Evolutionary conservation across 148 eudicot genomes (phyloP).

Genomic region (Camellia granthamiana): DNA sequence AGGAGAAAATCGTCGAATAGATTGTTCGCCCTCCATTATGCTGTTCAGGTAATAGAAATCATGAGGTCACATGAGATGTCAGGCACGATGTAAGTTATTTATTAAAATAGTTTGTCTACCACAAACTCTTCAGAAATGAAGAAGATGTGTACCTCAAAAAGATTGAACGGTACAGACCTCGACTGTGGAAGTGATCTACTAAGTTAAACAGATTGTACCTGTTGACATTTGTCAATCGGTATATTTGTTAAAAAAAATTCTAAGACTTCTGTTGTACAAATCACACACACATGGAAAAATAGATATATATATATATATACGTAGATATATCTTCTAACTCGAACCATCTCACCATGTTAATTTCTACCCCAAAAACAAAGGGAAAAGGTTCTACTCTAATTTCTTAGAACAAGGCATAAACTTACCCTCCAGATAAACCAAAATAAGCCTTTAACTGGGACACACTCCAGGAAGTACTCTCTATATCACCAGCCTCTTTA

Average conservation of each 20-base stretch:
- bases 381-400: neutral
- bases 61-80: slow-evolving; percentile 15
- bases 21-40: slow-evolving; percentile 94
- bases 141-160: slow-evolving; percentile 55
- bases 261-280: neutral
- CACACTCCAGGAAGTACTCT: slow-evolving; percentile 70
- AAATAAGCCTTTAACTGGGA: slow-evolving; percentile 86
- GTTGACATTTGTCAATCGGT: slow-evolving; percentile 22
- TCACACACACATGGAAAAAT: no score
- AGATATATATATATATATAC: neutral
- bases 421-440: slow-evolving; percentile 97
- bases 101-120: neutral
- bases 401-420: neutral
- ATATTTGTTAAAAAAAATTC: neutral
- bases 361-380: neutral
- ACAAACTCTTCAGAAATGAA: neutral
- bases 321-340: neutral
- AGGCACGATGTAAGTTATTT: neutral
- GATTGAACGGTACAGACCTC: slow-evolving; percentile 82
- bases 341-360: neutral
- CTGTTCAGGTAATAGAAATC: slow-evolving; percentile 33
- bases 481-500: slow-evolving; percentile 57
- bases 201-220: slow-evolving; percentile 84
- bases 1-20: slow-evolving; percentile 68
- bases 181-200: slow-evolving; percentile 73